These are phyloP conservation scores for Xylaria multiplex DNA, from an alignment of 2,329 filamentous ascomycete genomes.

Conservation along the genomic window DNA sequence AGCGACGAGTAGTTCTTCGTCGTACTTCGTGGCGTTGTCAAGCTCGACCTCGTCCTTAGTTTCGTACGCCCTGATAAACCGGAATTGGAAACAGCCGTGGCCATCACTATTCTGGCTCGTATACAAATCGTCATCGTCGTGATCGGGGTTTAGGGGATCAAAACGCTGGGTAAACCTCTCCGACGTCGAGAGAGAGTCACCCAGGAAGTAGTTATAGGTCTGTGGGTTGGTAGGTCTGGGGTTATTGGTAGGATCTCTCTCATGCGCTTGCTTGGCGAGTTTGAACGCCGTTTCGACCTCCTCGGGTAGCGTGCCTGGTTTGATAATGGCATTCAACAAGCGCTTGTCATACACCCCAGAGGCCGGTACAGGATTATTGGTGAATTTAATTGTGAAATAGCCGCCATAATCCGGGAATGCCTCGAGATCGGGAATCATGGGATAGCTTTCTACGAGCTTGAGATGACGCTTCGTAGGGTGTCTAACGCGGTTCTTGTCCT, in stretches of 20 bases:
- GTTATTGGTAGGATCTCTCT: constrained; percentile 65
- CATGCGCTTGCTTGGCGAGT: constrained; percentile 62
- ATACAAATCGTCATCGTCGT: constrained; percentile 65
- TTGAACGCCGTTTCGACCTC: constrained; percentile 65
- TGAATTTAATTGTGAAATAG: constrained; percentile 76
- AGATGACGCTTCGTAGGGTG: constrained; percentile 69
- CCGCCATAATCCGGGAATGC: constrained; percentile 76
- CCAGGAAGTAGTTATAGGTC: constrained; percentile 75
- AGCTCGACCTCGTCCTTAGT: constrained; percentile 67
- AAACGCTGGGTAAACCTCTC: constrained; percentile 69
- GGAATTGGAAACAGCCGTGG: constrained; percentile 67
- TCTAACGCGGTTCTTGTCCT: constrained; percentile 63
- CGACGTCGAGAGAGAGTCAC: constrained; percentile 59
- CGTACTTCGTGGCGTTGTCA: constrained; percentile 68
- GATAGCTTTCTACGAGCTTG: constrained; percentile 67
- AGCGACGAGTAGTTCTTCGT: constrained; percentile 70
- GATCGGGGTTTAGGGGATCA: constrained; percentile 65
- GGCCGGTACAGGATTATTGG: constrained; percentile 69
- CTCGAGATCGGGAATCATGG: constrained; percentile 72
- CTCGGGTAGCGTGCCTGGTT: constrained; percentile 65
- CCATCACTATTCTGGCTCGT: constrained; percentile 59
- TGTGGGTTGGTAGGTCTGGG: constrained; percentile 67
- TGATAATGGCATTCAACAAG: constrained; percentile 69
- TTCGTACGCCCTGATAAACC: constrained; percentile 71
- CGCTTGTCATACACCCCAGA: constrained; percentile 67